Percentiles rank a stretch among this genome's conserved stretches.
Conservation (phyloP, 2,329 filamentous ascomycete species). For the Penicillium oxalicum region DNA sequence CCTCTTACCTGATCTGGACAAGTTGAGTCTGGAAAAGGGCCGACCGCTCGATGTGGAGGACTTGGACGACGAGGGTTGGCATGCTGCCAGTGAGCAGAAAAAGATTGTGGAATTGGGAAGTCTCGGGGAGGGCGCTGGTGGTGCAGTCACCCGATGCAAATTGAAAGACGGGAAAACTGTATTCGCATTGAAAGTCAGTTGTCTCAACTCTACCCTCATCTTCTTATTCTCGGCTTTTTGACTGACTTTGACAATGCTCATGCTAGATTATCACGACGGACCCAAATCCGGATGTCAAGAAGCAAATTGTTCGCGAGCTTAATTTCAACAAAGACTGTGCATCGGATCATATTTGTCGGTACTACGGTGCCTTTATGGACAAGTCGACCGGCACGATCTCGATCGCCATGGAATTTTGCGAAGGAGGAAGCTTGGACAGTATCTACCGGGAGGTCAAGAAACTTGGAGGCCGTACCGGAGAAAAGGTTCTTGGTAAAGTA, state of each 20-base stretch:
- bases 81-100: slow-evolving; percentile 81
- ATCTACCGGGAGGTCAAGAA: slow-evolving; percentile 98
- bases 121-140: slow-evolving; percentile 89
- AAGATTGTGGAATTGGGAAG: slow-evolving; percentile 83
- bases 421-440: slow-evolving; percentile 90
- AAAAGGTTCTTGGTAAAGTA: slow-evolving; percentile 95
- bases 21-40: slow-evolving; percentile 74
- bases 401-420: slow-evolving; percentile 98
- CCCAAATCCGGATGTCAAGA: slow-evolving; percentile 95
- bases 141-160: slow-evolving; percentile 85
- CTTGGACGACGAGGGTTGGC: slow-evolving; percentile 90
- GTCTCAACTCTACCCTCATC: background rate
- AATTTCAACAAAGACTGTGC: slow-evolving; percentile 98
- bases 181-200: slow-evolving; percentile 84
- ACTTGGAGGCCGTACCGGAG: slow-evolving; percentile 85
- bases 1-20: slow-evolving; percentile 69
- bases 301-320: slow-evolving; percentile 92
- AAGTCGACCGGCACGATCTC: slow-evolving; percentile 94
- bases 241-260: slow-evolving; percentile 10
- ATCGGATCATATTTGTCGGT: slow-evolving; percentile 91
- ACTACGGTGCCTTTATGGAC: slow-evolving; percentile 96
- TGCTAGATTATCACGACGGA: slow-evolving; percentile 91
- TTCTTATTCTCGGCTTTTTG: background rate
- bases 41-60: slow-evolving; percentile 86
- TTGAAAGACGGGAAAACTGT: slow-evolving; percentile 88